Base-by-base conservation (phyloP, 2,329 filamentous ascomycete genomes). In the Juglanconis oblonga region DNA sequence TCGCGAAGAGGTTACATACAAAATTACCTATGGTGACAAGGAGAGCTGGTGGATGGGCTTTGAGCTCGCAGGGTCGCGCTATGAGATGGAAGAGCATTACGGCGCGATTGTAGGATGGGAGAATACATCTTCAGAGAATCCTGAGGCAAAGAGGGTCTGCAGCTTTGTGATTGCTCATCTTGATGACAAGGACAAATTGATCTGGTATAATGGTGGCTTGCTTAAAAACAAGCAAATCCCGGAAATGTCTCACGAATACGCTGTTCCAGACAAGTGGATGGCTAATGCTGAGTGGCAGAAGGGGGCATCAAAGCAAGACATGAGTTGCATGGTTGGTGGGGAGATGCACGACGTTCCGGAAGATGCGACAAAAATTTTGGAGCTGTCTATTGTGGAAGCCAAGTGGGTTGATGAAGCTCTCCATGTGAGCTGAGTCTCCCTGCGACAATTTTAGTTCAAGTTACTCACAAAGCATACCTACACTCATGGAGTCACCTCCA, bases 11-110 rank as follows among this genome's bases (percentile, higher is more conserved):
- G 69, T 74, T 9, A 77, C 76, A 1, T 79, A 78, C 60, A 68
- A 69, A 36, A 66, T 77, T 33, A 75, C 69, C 0, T 74, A 79
- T 29, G 78, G 78, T 0, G 78, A 80, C 42, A 79, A 80, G 63
- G 78, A 80, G 62, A 76, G 71, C 1, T 80, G 72, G 70, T 80
- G 77, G 78, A 68, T 80, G 29, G 77, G 76, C 0, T 69, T 78
- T 7, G 77, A 79, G 59, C 68, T 78, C 1, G 70, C 72, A 3
- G 72, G 72, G 3, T 70, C 74, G 0, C 61, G 53, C 0, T 79
- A 79, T 54, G 66, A 69, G 2, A 78, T 79, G 59, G 75, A 77
- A 5, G 57, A 65, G 35, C 74, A 77, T 52, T 79, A 80, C 51
- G 77, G 71, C 1, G 70, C 73, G 2, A 74, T 79, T 7, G 63